Conservation (phyloP, 306 rosid genomes). For the Carpinus viminea region DNA sequence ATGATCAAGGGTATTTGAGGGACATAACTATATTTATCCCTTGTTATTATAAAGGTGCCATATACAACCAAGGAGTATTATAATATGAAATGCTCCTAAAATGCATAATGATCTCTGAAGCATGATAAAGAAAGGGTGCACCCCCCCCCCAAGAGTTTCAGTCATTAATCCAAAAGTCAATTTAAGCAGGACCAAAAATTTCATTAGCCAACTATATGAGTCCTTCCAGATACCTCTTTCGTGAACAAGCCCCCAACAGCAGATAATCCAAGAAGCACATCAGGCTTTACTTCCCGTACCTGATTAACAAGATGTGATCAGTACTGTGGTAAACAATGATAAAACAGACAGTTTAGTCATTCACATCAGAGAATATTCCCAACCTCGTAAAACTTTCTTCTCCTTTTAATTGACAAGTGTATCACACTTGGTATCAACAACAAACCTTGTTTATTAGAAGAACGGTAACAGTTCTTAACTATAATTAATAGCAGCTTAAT, state of each 20-base stretch:
- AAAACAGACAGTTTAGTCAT: not conserved
- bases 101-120: not conserved
- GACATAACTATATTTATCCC: no score
- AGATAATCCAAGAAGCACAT: constrained; percentile 97
- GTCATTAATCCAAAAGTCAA: not conserved
- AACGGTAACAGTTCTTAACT: not conserved
- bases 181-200: not conserved
- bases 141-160: not conserved
- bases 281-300: constrained; percentile 95
- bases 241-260: constrained; percentile 99
- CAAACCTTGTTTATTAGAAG: not conserved
- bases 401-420: not conserved
- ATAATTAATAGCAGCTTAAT: not conserved
- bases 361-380: not conserved
- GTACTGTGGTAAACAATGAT: constrained; percentile 1
- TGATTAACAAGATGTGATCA: constrained; percentile 37
- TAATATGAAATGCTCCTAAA: not conserved
- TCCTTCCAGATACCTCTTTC: constrained; percentile 61
- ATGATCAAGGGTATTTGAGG: not conserved
- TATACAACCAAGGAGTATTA: not conserved
- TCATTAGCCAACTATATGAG: constrained; percentile 10
- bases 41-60: not conserved
- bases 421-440: not conserved
- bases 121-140: not conserved
- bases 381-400: not conserved